Evolutionary conservation across 2,329 filamentous ascomycete species (phyloP).

Genomic region (Westerdykella ornata): DNA sequence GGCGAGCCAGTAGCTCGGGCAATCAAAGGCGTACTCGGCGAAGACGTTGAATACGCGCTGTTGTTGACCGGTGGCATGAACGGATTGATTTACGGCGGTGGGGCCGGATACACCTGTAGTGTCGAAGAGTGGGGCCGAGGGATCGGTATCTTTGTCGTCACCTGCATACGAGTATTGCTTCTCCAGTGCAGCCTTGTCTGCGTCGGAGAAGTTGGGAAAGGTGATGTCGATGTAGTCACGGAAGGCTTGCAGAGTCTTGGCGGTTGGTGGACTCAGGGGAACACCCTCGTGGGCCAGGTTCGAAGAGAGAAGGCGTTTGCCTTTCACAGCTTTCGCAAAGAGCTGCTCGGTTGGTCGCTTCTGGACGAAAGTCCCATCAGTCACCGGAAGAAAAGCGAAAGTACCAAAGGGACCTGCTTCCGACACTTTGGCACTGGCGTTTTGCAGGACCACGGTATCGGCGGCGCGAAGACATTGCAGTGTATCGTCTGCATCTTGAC

Average conservation of each 20-base stretch:
- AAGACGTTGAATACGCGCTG: constrained; percentile 40
- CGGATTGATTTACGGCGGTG: constrained; percentile 26
- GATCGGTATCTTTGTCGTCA: constrained; percentile 17
- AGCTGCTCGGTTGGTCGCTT: constrained; percentile 30
- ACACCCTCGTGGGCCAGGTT: constrained; percentile 39
- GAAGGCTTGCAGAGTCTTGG: constrained; percentile 25
- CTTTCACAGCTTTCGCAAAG: constrained; percentile 18
- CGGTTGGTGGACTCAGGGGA: constrained; percentile 28
- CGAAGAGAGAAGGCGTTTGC: constrained; percentile 24
- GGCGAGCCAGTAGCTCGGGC: constrained; percentile 38
- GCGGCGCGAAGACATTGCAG: constrained; percentile 23
- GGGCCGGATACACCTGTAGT: constrained; percentile 18
- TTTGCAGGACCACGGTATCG: constrained; percentile 22
- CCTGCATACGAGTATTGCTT: constrained; percentile 25
- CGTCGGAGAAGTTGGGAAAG: constrained; percentile 33
- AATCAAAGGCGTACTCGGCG: constrained; percentile 42
- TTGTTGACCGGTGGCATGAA: constrained; percentile 27
- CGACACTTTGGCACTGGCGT: constrained; percentile 26
- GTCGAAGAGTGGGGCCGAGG: constrained; percentile 19
- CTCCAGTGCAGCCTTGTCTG: constrained; percentile 22
- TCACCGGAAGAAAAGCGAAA: constrained; percentile 39
- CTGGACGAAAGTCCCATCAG: constrained; percentile 37
- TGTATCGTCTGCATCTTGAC: constrained; percentile 16
- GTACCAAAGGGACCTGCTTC: constrained; percentile 35
- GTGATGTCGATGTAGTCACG: constrained; percentile 23